phyloP scores from a whole-genome alignment of 148 eudicot genomes.

The Rhododendron simsii region DNA sequence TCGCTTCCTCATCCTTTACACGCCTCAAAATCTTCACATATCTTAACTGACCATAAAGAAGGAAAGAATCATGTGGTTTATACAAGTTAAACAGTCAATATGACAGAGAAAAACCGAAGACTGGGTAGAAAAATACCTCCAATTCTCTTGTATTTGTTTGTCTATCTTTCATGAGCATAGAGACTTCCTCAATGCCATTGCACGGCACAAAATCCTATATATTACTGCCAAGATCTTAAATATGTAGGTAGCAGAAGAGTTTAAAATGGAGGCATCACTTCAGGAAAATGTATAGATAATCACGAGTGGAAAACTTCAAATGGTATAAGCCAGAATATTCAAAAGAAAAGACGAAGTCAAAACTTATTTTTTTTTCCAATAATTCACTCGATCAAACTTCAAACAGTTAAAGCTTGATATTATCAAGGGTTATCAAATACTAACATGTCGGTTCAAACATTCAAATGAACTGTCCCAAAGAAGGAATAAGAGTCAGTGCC shows the following conservation, averaged over 20 bases:
- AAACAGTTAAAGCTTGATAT: too few relatives aligned
- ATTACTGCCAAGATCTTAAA: conserved; percentile 7
- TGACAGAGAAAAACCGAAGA: neutral
- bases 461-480: too few relatives aligned
- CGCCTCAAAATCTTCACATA: too few relatives aligned
- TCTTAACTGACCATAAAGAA: neutral
- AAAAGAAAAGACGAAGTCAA: too few relatives aligned
- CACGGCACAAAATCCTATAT: conserved; percentile 78
- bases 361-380: too few relatives aligned
- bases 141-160: conserved; percentile 80
- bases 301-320: too few relatives aligned
- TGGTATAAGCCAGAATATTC: too few relatives aligned
- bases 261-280: neutral
- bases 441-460: too few relatives aligned
- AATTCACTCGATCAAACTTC: too few relatives aligned
- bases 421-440: too few relatives aligned
- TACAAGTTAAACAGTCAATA: neutral
- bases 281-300: too few relatives aligned
- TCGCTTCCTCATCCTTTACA: conserved; percentile 81
- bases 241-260: neutral
- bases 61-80: neutral
- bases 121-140: conserved; percentile 46
- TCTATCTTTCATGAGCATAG: conserved; percentile 80
- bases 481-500: too few relatives aligned
- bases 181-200: conserved; percentile 92